phyloP scores from a whole-genome alignment of 352 stramenopile species.

The Phytophthora pisi region DNA sequence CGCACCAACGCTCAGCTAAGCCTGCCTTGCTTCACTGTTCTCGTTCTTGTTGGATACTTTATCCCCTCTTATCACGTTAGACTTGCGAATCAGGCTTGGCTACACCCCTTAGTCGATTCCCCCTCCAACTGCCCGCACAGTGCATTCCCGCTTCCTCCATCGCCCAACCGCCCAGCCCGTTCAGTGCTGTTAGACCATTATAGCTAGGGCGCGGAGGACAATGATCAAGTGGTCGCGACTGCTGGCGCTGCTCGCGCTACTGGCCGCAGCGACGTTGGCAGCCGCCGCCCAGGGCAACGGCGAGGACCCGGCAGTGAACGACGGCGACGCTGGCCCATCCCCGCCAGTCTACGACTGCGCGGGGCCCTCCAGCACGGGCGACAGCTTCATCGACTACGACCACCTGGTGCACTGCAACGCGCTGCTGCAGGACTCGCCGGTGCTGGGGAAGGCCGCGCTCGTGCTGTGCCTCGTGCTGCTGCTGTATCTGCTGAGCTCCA shows the following conservation, averaged over 20 bases:
- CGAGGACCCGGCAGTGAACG: conserved; percentile 7
- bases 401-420: conserved; percentile 62
- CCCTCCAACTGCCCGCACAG: neutral
- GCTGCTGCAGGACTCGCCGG: conserved; percentile 46
- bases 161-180: conserved; percentile 7
- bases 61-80: conserved; percentile 13
- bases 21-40: too few relatives aligned
- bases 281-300: neutral
- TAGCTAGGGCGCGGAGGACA: neutral
- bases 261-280: conserved; percentile 6
- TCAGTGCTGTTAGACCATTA: neutral
- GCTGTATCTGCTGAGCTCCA: conserved; percentile 82
- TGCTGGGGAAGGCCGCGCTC: conserved; percentile 44
- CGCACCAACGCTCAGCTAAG: too few relatives aligned
- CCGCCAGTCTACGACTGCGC: conserved; percentile 37
- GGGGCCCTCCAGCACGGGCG: conserved; percentile 23
- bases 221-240: conserved; percentile 28
- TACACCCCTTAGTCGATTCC: conserved; percentile 37
- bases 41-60: neutral
- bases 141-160: conserved; percentile 8
- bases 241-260: conserved; percentile 18
- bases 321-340: conserved; percentile 2
- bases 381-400: conserved; percentile 76
- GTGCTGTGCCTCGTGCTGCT: conserved; percentile 61
- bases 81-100: conserved; percentile 25